A percentile compares a stretch with the other conserved stretches of the same genome.
phyloP scores from a whole-genome alignment of 805 yeast species.

The Wickerhamia fluorescens region DNA sequence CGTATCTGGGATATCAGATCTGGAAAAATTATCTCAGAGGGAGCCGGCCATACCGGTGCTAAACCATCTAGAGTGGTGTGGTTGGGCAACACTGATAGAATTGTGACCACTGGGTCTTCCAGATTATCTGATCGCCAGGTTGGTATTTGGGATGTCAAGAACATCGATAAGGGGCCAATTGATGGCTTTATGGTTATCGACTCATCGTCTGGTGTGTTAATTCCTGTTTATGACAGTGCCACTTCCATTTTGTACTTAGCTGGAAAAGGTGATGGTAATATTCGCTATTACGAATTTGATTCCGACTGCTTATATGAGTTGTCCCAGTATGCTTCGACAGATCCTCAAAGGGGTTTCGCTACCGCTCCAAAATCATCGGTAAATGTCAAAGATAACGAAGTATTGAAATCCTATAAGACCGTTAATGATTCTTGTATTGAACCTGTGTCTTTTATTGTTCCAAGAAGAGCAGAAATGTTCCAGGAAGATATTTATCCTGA shows the following conservation, averaged over 20 bases:
- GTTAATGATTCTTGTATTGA: conserved; percentile 78
- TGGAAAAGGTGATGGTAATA: conserved; percentile 98
- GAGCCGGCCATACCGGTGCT: conserved; percentile 88
- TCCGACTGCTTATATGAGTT: conserved; percentile 76
- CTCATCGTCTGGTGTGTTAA: conserved; percentile 85
- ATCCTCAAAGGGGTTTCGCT: conserved; percentile 95
- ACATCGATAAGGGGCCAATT: conserved; percentile 73
- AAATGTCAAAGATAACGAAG: conserved; percentile 76
- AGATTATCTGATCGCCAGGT: conserved; percentile 89
- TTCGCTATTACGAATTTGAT: conserved; percentile 86
- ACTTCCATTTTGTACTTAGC: conserved; percentile 80
- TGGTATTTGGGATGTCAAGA: conserved; percentile 84
- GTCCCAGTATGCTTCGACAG: conserved; percentile 83
- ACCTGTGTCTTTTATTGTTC: conserved; percentile 89
- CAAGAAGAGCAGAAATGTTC: conserved; percentile 88
- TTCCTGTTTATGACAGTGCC: conserved; percentile 83
- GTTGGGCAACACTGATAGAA: conserved; percentile 80
- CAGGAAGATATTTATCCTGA: conserved; percentile 92
- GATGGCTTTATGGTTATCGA: conserved; percentile 86
- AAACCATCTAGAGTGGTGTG: conserved; percentile 83
- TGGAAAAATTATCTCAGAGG: conserved; percentile 72
- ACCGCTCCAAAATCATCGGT: conserved; percentile 79
- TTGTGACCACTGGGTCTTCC: conserved; percentile 92
- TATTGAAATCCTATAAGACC: conserved; percentile 77
- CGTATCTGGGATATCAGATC: conserved; percentile 87